These are phyloP conservation scores for Bassia scoparia DNA, from an alignment of 148 eudicot genomes.

Conservation along the genomic window DNA sequence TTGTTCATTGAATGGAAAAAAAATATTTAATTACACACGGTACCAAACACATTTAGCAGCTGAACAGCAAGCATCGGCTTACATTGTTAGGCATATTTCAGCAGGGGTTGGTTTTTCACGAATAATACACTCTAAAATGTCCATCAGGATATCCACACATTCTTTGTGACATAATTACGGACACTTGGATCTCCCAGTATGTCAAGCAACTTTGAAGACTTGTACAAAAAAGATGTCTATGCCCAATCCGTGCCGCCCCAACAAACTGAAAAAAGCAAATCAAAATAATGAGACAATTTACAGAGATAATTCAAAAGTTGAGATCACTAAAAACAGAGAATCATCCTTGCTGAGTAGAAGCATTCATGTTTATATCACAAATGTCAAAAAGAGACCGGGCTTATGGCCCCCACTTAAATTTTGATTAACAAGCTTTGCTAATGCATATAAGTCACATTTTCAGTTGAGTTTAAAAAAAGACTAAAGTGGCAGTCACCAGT, in stretches of 20 bases:
- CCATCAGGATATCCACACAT: constrained; percentile 19
- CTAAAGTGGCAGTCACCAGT: neutral
- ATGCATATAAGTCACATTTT: neutral
- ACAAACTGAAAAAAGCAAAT: constrained; percentile 20
- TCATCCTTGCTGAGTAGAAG: neutral
- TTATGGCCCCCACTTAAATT: neutral
- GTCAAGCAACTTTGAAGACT: constrained; percentile 4
- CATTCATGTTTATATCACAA: constrained; percentile 3
- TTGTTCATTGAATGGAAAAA: neutral
- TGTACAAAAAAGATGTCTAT: neutral
- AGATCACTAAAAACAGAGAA: neutral
- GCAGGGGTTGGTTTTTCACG: constrained; percentile 31
- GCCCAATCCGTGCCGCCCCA: constrained; percentile 5
- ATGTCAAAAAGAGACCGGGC: neutral
- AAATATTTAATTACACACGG: constrained; percentile 18
- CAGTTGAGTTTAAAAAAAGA: neutral
- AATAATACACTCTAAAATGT: constrained; percentile 23
- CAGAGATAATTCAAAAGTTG: neutral
- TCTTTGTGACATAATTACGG: constrained; percentile 10
- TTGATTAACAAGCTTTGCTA: neutral
- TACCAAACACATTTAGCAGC: constrained; percentile 21
- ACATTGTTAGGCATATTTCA: constrained; percentile 30
- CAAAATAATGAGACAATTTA: neutral
- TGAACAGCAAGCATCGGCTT: constrained; percentile 35
- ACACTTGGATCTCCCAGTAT: constrained; percentile 9